Conservation (phyloP, 345 rosid species). For the Rubroshorea leprosula region DNA sequence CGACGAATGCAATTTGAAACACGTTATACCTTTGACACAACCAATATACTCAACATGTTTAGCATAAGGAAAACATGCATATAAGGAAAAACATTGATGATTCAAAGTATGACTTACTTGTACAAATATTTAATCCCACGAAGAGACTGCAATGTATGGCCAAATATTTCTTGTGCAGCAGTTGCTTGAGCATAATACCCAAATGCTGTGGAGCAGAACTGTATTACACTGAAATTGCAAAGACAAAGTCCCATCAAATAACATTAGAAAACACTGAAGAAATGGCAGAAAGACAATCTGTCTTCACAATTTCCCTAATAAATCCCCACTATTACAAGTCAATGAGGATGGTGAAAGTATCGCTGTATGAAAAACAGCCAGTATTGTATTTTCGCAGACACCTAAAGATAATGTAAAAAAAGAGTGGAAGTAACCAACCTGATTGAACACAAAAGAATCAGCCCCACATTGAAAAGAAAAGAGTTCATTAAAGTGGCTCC, state of each 20-base stretch:
- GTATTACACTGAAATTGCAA: conserved; percentile 74
- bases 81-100: neutral
- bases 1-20: conserved; percentile 75
- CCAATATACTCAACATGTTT: neutral
- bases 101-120: conserved; percentile 53
- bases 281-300: neutral
- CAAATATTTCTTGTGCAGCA: conserved; percentile 96
- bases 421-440: conserved; percentile 39
- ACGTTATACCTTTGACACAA: conserved; percentile 70
- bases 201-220: conserved; percentile 90
- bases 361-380: too few species aligned
- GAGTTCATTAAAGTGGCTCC: conserved; percentile 99
- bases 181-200: conserved; percentile 99
- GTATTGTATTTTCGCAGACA: too few species aligned
- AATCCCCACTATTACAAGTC: neutral
- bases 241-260: conserved; percentile 10
- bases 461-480: conserved; percentile 96
- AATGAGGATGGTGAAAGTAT: neutral
- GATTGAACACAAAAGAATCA: conserved; percentile 87
- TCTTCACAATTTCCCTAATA: neutral
- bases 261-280: neutral
- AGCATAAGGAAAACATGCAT: neutral
- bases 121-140: conserved; percentile 87
- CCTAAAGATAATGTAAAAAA: too few species aligned
- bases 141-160: conserved; percentile 96